Conservation (phyloP, 192 early-diverging fungal genomes). For the Helicostylum pulchrum region DNA sequence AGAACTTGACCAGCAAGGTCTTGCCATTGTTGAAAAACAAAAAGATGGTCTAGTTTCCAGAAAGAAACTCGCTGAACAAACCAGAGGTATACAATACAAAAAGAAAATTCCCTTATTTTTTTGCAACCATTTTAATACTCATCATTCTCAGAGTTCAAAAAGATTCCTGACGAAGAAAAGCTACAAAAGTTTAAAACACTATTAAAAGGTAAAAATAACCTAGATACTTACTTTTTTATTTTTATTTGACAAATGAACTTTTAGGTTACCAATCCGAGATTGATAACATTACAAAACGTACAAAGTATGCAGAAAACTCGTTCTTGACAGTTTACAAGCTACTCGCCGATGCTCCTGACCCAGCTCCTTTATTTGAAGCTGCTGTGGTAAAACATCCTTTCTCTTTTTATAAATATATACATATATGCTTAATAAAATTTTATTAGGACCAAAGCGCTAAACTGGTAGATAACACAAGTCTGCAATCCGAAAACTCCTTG, state of each 20-base stretch:
- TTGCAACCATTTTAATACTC: background rate
- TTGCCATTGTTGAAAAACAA: conserved; percentile 83
- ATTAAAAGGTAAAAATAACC: conserved; percentile 53
- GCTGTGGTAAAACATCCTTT: conserved; percentile 40
- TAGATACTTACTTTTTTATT: too few species aligned
- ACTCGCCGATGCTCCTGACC: conserved; percentile 82
- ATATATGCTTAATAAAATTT: background rate
- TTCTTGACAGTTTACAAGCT: conserved; percentile 81
- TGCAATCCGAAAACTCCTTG: conserved; percentile 53
- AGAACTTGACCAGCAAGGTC: conserved; percentile 70
- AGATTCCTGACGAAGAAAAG: conserved; percentile 75
- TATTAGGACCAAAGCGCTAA: conserved; percentile 49
- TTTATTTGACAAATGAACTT: conserved; percentile 1
- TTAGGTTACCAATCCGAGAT: conserved; percentile 88
- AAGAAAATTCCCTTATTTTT: background rate
- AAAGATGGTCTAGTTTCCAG: conserved; percentile 71
- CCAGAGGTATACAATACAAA: conserved; percentile 60
- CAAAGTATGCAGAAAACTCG: conserved; percentile 77
- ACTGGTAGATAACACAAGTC: conserved; percentile 40
- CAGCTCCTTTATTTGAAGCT: conserved; percentile 64
- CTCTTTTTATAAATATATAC: background rate
- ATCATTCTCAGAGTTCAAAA: conserved; percentile 65
- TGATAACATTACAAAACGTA: conserved; percentile 79
- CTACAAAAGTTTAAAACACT: conserved; percentile 72
- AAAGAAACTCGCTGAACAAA: conserved; percentile 83